These are phyloP conservation scores for Scenedesmus sp. DNA, from an alignment of 163 green algal species.

Conservation along the genomic window DNA sequence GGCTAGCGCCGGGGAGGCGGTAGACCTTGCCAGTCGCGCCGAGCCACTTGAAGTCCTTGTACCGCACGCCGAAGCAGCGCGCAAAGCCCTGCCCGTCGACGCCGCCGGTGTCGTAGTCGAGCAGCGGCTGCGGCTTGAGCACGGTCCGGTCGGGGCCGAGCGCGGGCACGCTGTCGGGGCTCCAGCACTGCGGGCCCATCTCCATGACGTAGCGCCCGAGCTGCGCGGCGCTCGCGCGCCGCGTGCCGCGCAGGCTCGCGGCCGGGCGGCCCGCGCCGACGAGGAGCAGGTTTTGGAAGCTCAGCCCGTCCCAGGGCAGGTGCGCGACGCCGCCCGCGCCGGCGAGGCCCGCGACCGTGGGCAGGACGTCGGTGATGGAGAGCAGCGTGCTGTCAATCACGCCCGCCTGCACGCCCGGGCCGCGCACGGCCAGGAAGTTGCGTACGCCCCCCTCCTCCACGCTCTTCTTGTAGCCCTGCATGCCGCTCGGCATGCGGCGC, in stretches of 20 bases:
- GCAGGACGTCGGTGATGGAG: slow-evolving; percentile 32
- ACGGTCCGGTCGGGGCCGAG: slow-evolving; percentile 27
- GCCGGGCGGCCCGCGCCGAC: not conserved
- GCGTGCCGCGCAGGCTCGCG: not conserved
- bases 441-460: slow-evolving; percentile 36
- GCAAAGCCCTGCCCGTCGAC: slow-evolving; percentile 31
- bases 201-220: not conserved
- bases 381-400: slow-evolving; percentile 15
- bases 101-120: slow-evolving; percentile 39
- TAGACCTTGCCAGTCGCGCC: slow-evolving; percentile 31
- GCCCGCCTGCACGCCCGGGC: slow-evolving; percentile 24
- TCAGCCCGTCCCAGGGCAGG: slow-evolving; percentile 29
- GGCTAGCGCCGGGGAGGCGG: slow-evolving; percentile 4
- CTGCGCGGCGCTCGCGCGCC: not conserved
- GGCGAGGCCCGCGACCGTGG: slow-evolving; percentile 29
- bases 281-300: slow-evolving; percentile 24
- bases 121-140: slow-evolving; percentile 31
- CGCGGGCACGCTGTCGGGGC: slow-evolving; percentile 20
- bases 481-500: slow-evolving; percentile 38
- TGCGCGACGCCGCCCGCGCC: not conserved
- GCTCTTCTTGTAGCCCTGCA: slow-evolving; percentile 36
- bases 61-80: slow-evolving; percentile 30
- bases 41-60: slow-evolving; percentile 43
- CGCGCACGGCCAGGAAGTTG: slow-evolving; percentile 36
- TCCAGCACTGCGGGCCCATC: slow-evolving; percentile 14